A percentile compares a stretch with the other conserved stretches of the same genome.
These are phyloP conservation scores for Aspergillus sp. DNA, from an alignment of 2,329 filamentous ascomycete species.

Conservation along the genomic window DNA sequence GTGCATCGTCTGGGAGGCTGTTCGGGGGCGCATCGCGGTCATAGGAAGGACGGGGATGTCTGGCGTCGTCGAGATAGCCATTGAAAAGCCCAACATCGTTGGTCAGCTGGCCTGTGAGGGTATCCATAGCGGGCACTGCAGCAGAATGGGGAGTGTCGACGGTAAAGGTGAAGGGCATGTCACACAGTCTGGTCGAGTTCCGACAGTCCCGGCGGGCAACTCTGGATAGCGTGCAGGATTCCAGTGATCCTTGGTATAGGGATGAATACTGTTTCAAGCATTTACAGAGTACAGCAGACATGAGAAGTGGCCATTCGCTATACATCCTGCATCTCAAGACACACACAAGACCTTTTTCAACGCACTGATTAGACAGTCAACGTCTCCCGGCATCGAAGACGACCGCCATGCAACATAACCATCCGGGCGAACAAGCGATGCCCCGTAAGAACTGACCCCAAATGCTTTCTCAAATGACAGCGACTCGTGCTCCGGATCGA, in stretches of 20 bases:
- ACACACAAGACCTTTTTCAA: neutral
- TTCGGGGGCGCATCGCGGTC: neutral
- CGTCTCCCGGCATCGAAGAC: neutral
- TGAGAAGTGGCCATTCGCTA: no score
- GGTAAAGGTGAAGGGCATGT: no score
- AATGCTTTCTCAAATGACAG: conserved; percentile 11
- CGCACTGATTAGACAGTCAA: neutral
- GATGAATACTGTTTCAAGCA: no score
- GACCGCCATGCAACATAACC: conserved; percentile 25
- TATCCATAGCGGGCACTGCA: no score
- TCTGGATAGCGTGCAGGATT: no score
- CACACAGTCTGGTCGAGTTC: no score
- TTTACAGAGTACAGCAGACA: no score
- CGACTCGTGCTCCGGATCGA: neutral
- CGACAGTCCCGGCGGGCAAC: no score
- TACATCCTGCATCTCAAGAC: no score
- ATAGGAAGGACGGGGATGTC: neutral
- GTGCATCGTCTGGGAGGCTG: neutral
- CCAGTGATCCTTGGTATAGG: no score
- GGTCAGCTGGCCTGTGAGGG: neutral
- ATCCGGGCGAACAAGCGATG: conserved; percentile 26
- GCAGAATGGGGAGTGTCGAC: no score
- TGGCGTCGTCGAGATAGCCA: neutral
- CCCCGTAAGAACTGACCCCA: conserved; percentile 20
- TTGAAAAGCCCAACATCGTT: neutral